Evolutionary conservation across 1,284 basidiomycete genomes (phyloP), one percentile per base, ranked within the genome.

Genomic region (Cystobasidium slooffiae): DNA sequence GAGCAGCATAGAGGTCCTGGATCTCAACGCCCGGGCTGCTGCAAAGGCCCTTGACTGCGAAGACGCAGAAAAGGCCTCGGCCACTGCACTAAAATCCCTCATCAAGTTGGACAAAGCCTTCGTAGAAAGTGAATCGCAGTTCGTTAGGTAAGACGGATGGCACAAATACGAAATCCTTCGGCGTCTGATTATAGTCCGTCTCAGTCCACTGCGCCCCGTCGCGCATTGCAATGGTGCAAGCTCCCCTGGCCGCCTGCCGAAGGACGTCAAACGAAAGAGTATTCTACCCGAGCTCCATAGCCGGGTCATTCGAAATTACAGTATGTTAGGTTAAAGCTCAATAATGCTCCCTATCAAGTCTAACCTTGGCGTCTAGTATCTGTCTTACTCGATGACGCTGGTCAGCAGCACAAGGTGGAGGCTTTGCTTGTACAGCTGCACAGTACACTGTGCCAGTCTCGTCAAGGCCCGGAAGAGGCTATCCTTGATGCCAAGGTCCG

Each of bases 381-480:
- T 31, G 31, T 31, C 5, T 31, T 31, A 31, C 52, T 43, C 43
- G 52, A 39, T 53, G 31, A 24, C 12, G 43, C 64, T 31, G 44
- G 52, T 16, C 37, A 59, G 18, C 43, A 41, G 8, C 43, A 63
- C 16, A 47, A 47, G 22, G 12, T 63, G 44, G 37, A 10, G 31
- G 44, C n/a, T 4, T 63, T 41, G 43, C 61, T 63, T 41, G 61
- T 5, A 41, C 43, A 63, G 44, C 58, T 72, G 31, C 10, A 9
- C 18, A 43, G 8, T 44, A 24, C 44, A 37, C 24, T 49, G 2
- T 22, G 51, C 9, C 16, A n/a, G 7, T 14, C 39, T n/a, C 18
- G 12, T 22, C 12, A 79, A 1, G 81, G 82, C 43, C 88, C 88
- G 72, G 85, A 88, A 63, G 80, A 81, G 0, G 80, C 92, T 18